Conservation (phyloP, 805 yeast species). For the Schizosaccharomyces lindneri region DNA sequence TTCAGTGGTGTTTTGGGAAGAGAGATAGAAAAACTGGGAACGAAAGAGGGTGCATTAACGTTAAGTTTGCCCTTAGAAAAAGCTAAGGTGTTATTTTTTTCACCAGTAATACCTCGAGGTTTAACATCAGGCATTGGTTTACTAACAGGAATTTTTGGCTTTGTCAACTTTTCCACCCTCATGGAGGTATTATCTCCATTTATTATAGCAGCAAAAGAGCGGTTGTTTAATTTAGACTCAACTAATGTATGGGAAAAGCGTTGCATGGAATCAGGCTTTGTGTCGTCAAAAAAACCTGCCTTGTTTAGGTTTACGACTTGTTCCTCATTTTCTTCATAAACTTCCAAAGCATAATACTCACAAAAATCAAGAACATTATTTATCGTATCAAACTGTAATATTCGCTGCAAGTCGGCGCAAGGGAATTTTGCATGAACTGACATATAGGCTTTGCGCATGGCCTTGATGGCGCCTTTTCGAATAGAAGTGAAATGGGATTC, state of each 20-base stretch:
- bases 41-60: background rate
- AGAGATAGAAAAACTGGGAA: background rate
- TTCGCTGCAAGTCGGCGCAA: slow-evolving; percentile 19
- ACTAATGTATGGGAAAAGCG: background rate
- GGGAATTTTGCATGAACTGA: slow-evolving; percentile 41
- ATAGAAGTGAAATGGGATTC: slow-evolving; percentile 65
- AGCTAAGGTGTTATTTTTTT: background rate
- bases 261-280: background rate
- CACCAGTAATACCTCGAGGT: background rate
- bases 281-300: background rate
- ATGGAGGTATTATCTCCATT: background rate
- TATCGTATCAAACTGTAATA: slow-evolving; percentile 39
- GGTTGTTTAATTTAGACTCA: background rate
- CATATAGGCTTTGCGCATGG: slow-evolving; percentile 38
- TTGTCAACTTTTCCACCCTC: too few relatives aligned
- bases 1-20: background rate
- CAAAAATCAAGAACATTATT: slow-evolving; percentile 32
- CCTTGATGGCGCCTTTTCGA: slow-evolving; percentile 43
- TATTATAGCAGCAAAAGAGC: background rate
- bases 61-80: background rate
- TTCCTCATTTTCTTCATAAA: background rate
- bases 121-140: background rate
- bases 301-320: background rate
- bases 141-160: background rate
- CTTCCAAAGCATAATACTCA: slow-evolving; percentile 20